Conservation (phyloP, 495 filamentous ascomycete species). For the Aspergillus asperescens region DNA sequence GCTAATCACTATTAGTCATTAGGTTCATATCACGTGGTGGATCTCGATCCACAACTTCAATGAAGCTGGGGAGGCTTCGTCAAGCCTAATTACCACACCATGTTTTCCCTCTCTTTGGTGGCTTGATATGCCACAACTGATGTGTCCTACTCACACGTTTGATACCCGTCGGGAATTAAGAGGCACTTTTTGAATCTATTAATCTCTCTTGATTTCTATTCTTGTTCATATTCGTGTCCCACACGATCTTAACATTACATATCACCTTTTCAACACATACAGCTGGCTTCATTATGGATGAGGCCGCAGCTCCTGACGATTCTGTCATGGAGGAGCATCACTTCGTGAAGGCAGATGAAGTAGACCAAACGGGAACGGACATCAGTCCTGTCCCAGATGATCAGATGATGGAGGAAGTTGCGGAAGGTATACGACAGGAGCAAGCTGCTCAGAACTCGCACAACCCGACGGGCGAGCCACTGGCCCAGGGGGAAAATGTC, state of each 20-base stretch:
- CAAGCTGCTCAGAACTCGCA: conserved; percentile 24
- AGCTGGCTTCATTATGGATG: conserved; percentile 27
- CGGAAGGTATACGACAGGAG: conserved; percentile 45
- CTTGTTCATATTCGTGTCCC: not conserved
- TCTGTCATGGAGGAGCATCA: conserved; percentile 32
- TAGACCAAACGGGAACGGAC: conserved; percentile 51
- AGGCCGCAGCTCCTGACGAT: conserved; percentile 20
- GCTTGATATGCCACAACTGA: not conserved
- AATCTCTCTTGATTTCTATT: not conserved
- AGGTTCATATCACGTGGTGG: not conserved
- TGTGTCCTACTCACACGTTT: not conserved
- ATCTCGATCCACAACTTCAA: conserved; percentile 1
- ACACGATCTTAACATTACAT: not conserved
- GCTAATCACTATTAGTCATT: not conserved
- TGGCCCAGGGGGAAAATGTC: conserved; percentile 17
- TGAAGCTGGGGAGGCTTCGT: conserved; percentile 3
- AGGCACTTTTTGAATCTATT: not conserved
- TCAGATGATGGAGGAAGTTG: conserved; percentile 45
- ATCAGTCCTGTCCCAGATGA: conserved; percentile 47
- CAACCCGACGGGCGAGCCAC: not conserved
- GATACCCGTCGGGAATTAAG: no score
- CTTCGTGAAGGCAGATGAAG: conserved; percentile 51
- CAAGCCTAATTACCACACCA: not conserved
- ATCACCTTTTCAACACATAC: conserved; percentile 6
- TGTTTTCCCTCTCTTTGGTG: not conserved